These are phyloP conservation scores for Penicillium fimorum DNA, from an alignment of 495 filamentous ascomycete genomes.

Conservation along the genomic window DNA sequence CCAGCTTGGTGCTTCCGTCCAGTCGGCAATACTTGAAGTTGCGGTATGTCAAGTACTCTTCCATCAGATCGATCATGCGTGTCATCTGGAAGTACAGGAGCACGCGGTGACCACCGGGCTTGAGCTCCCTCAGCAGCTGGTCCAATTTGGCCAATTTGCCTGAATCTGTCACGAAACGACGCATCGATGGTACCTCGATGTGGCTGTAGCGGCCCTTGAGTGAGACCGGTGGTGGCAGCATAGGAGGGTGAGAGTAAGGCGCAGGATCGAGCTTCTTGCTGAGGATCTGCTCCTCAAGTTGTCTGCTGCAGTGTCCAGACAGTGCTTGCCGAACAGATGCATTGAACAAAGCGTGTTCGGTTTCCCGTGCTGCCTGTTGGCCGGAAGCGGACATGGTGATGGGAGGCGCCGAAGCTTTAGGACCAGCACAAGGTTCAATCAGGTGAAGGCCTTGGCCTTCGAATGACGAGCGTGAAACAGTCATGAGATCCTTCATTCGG, in stretches of 20 bases:
- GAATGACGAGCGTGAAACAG: constrained; percentile 67
- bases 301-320: constrained; percentile 57
- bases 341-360: constrained; percentile 77
- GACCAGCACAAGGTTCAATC: constrained; percentile 77
- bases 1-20: constrained; percentile 96
- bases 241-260: constrained; percentile 57
- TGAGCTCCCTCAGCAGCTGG: constrained; percentile 79
- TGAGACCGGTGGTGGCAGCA: constrained; percentile 74
- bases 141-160: constrained; percentile 95
- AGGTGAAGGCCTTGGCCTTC: constrained; percentile 65
- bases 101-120: constrained; percentile 89
- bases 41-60: constrained; percentile 96
- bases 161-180: constrained; percentile 95
- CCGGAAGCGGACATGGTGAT: constrained; percentile 75
- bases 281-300: constrained; percentile 72
- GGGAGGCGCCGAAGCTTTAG: constrained; percentile 80
- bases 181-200: constrained; percentile 96
- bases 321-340: constrained; percentile 68
- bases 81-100: constrained; percentile 99
- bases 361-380: constrained; percentile 63
- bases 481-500: constrained; percentile 71
- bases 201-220: constrained; percentile 80
- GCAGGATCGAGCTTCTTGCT: constrained; percentile 62
- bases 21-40: constrained; percentile 98
- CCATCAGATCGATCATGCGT: constrained; percentile 99